Percentiles rank a stretch among this genome's conserved stretches.
Conservation (phyloP, 257 asterid species). For the Fraxinus cuspidata region DNA sequence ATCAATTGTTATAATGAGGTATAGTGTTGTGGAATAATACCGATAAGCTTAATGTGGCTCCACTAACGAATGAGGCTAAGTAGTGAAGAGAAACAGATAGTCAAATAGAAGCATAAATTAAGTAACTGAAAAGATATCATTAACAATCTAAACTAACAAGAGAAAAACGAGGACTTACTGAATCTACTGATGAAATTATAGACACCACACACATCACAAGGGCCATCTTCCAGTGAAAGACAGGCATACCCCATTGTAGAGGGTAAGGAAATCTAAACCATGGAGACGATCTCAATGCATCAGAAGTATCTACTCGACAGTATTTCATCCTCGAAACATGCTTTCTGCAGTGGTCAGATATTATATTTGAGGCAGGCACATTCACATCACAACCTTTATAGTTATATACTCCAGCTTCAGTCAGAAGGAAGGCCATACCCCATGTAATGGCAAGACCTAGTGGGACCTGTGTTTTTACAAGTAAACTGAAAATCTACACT, state of each 20-base stretch:
- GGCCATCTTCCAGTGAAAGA: conserved; percentile 92
- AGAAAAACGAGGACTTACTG: conserved; percentile 57
- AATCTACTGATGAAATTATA: conserved; percentile 85
- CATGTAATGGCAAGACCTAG: conserved; percentile 83
- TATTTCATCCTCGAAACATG: conserved; percentile 76
- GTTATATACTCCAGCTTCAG: conserved; percentile 76
- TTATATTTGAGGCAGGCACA: conserved; percentile 71
- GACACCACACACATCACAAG: conserved; percentile 95
- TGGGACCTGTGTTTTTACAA: conserved; percentile 62
- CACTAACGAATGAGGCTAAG: background rate
- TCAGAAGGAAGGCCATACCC: conserved; percentile 79
- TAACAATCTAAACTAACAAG: background rate
- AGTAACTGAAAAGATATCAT: background rate
- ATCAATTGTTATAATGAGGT: background rate
- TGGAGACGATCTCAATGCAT: conserved; percentile 77
- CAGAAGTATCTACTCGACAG: conserved; percentile 88
- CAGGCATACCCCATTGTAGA: conserved; percentile 95
- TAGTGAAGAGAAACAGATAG: background rate
- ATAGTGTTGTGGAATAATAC: background rate
- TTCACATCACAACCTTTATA: conserved; percentile 81
- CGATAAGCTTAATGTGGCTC: background rate
- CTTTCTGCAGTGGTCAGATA: conserved; percentile 83
- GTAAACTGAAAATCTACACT: conserved; percentile 1
- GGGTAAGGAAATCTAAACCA: conserved; percentile 99
- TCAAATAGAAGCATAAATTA: background rate